Evolutionary conservation across 139 green algal genomes (phyloP).

Genomic region (Chlamydomonas schloesseri): DNA sequence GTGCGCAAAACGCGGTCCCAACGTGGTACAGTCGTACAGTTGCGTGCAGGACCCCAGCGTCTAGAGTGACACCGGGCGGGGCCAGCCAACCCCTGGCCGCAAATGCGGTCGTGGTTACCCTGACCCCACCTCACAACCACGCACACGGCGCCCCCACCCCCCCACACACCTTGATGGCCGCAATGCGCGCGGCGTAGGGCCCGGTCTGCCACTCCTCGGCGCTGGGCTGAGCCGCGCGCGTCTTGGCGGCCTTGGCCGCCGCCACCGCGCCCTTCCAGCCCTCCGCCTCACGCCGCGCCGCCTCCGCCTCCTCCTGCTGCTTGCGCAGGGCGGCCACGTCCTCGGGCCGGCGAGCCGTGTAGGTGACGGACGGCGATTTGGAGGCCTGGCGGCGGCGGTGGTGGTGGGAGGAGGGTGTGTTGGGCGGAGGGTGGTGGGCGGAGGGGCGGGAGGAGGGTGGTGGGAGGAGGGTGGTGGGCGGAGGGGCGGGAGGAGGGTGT

Average conservation of each 20-base stretch:
- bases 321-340: conserved; percentile 31
- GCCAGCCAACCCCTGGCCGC: no score
- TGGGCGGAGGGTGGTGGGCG: neutral
- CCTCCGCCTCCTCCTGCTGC: conserved; percentile 32
- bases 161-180: conserved; percentile 56
- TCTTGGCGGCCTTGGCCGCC: neutral
- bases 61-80: no score
- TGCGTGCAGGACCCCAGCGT: no score
- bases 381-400: neutral
- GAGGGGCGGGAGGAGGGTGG: neutral
- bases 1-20: no score
- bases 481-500: neutral
- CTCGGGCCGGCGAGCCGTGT: conserved; percentile 45
- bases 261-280: conserved; percentile 27
- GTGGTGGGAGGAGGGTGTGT: neutral
- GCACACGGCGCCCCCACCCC: no score
- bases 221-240: conserved; percentile 21
- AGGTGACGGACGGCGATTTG: conserved; percentile 33
- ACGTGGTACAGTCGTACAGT: no score
- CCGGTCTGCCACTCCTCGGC: conserved; percentile 57
- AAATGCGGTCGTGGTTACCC: no score
- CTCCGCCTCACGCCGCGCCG: conserved; percentile 14
- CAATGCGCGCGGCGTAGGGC: conserved; percentile 47
- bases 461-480: neutral
- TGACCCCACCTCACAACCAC: no score